Evolutionary conservation across 768 basidiomycete genomes (phyloP).

Genomic region (Leccinellum luteum): DNA sequence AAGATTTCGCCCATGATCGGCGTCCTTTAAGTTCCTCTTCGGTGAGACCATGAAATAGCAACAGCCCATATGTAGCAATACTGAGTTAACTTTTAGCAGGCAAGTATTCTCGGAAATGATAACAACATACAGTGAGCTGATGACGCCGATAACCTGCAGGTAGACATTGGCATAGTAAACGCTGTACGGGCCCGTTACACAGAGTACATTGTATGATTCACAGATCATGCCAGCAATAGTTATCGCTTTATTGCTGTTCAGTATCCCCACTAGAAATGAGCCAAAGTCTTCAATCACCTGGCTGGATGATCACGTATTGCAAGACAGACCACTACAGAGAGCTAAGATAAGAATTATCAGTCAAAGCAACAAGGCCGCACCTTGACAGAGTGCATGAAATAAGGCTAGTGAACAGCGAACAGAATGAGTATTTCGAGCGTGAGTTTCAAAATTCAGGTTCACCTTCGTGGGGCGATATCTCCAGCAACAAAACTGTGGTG

Average conservation of each 20-base stretch:
- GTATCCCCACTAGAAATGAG: neutral
- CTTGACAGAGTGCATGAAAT: slow-evolving; percentile 89
- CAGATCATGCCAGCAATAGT: slow-evolving; percentile 81
- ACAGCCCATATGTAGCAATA: slow-evolving; percentile 80
- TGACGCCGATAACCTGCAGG: slow-evolving; percentile 68
- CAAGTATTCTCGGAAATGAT: neutral
- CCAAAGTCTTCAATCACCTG: slow-evolving; percentile 31
- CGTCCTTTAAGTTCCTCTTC: slow-evolving; percentile 72
- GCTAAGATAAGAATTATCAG: neutral
- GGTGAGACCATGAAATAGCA: slow-evolving; percentile 80
- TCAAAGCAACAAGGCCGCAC: slow-evolving; percentile 34
- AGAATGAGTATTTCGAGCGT: slow-evolving; percentile 4
- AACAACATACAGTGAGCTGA: slow-evolving; percentile 67
- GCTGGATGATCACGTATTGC: slow-evolving; percentile 81
- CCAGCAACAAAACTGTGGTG: slow-evolving; percentile 70
- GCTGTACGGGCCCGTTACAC: slow-evolving; percentile 59
- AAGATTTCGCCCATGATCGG: slow-evolving; percentile 79
- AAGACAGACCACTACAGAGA: slow-evolving; percentile 71
- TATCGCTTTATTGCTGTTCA: slow-evolving; percentile 13
- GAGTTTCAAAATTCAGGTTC: neutral
- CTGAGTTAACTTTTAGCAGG: slow-evolving; percentile 33
- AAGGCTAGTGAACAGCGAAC: slow-evolving; percentile 43
- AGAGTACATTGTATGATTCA: slow-evolving; percentile 65
- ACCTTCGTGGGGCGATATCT: slow-evolving; percentile 81
- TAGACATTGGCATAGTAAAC: slow-evolving; percentile 65